Evolutionary conservation across 176 grass and related monocot species (phyloP).

Genomic region (Eleusine indica): DNA sequence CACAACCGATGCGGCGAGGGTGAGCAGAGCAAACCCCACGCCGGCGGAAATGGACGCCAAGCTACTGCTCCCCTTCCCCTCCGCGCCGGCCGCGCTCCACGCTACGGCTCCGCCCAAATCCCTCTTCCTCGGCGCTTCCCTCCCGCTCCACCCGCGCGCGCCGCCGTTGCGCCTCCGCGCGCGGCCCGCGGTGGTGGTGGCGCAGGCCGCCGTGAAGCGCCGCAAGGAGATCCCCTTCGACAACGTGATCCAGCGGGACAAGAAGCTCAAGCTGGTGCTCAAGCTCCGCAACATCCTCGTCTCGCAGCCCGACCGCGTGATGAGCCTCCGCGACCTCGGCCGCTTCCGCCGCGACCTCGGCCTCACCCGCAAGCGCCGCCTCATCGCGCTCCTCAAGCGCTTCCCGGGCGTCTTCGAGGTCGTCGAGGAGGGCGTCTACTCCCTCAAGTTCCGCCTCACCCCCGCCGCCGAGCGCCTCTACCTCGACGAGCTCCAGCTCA

Average conservation of each 20-base stretch:
- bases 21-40: constrained; percentile 10
- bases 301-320: constrained; percentile 70
- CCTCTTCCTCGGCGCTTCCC: constrained; percentile 46
- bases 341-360: constrained; percentile 88
- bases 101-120: constrained; percentile 37
- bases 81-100: constrained; percentile 21
- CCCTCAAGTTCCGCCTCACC: constrained; percentile 76
- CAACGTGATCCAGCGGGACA: constrained; percentile 91
- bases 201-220: constrained; percentile 75
- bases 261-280: constrained; percentile 94
- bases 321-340: constrained; percentile 87
- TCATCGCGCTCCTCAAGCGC: constrained; percentile 80
- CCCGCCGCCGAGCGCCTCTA: constrained; percentile 82
- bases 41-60: constrained; percentile 66
- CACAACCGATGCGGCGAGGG: constrained; percentile 30
- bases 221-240: constrained; percentile 89
- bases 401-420: constrained; percentile 90
- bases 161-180: constrained; percentile 38
- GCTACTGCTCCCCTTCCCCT: constrained; percentile 56
- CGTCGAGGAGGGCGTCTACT: constrained; percentile 93
- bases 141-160: constrained; percentile 21
- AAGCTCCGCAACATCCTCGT: constrained; percentile 93
- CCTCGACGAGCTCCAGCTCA: constrained; percentile 74
- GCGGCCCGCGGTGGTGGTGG: constrained; percentile 40
- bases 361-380: constrained; percentile 87